These are phyloP conservation scores for Zasmidium angulare DNA, from an alignment of 2,329 filamentous ascomycete species.

Conservation along the genomic window DNA sequence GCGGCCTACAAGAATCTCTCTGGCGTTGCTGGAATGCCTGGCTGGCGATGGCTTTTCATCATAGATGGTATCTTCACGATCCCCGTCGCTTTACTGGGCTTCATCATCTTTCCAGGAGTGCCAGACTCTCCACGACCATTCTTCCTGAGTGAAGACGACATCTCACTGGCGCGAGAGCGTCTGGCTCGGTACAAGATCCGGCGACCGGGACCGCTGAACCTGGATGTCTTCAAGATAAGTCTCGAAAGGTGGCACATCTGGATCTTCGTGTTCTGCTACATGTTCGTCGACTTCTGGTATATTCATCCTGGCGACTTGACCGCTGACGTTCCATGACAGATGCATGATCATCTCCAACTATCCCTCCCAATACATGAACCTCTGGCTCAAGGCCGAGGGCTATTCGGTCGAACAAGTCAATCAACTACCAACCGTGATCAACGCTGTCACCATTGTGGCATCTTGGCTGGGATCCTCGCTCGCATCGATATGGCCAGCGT, in stretches of 20 bases:
- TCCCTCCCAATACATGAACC: conserved; percentile 16
- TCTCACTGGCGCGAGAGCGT: conserved; percentile 3
- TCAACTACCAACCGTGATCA: conserved; percentile 9
- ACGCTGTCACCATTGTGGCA: conserved; percentile 9
- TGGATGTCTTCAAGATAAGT: conserved; percentile 10
- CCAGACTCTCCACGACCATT: conserved; percentile 6
- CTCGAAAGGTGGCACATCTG: conserved; percentile 12
- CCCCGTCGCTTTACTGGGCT: conserved; percentile 7
- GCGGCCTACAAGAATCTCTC: conserved; percentile 47
- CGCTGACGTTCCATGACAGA: neutral
- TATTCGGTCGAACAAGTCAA: conserved; percentile 19
- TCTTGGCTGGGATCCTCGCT: conserved; percentile 8
- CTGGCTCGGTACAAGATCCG: conserved; percentile 5
- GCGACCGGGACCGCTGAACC: conserved; percentile 4
- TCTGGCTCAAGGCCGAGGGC: conserved; percentile 18
- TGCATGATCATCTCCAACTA: conserved; percentile 16
- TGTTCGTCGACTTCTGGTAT: neutral
- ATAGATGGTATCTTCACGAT: conserved; percentile 55
- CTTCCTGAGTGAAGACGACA: conserved; percentile 1
- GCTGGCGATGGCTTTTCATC: conserved; percentile 56
- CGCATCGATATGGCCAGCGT: conserved; percentile 8
- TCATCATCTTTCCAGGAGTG: conserved; percentile 12
- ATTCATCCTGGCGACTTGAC: neutral
- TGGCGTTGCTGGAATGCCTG: conserved; percentile 49
- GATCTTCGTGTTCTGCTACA: conserved; percentile 10